These are phyloP conservation scores for Ampelocalamus luodianensis DNA, from an alignment of 176 grass and related monocot species.

Conservation along the genomic window DNA sequence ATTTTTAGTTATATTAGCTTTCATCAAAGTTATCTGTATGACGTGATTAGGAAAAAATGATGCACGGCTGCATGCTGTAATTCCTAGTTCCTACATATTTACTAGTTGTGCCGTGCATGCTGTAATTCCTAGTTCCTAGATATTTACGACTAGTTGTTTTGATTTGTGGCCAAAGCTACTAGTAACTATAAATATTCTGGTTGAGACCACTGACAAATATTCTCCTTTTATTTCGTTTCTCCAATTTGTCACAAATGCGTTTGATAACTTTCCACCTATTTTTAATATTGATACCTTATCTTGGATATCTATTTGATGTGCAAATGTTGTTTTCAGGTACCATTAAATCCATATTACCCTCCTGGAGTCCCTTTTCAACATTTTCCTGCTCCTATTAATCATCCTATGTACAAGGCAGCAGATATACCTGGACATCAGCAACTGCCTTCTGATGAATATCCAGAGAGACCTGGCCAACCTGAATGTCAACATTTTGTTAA, in stretches of 20 bases:
- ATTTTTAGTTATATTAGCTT: neutral
- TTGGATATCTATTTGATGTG: slow-evolving; percentile 29
- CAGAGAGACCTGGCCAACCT: slow-evolving; percentile 80
- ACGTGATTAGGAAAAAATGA: neutral
- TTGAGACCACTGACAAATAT: neutral
- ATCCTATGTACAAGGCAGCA: slow-evolving; percentile 51
- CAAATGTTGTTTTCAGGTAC: slow-evolving; percentile 56
- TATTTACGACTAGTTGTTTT: neutral
- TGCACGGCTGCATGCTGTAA: neutral
- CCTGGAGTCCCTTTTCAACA: slow-evolving; percentile 55
- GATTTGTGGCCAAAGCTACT: neutral
- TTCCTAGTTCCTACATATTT: neutral
- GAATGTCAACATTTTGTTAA: slow-evolving; percentile 88
- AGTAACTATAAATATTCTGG: neutral
- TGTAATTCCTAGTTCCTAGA: neutral
- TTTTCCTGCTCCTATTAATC: slow-evolving; percentile 61
- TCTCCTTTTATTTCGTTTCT: neutral
- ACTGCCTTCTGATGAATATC: slow-evolving; percentile 65
- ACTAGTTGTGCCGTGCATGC: neutral
- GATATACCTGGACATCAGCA: slow-evolving; percentile 59
- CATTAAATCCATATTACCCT: slow-evolving; percentile 67
- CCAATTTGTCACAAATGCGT: neutral
- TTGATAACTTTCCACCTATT: neutral
- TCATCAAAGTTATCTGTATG: neutral
- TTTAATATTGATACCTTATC: slow-evolving; percentile 6